These are phyloP conservation scores for Rhodomyrtus tomentosa DNA, from an alignment of 345 rosid species.

Conservation along the genomic window DNA sequence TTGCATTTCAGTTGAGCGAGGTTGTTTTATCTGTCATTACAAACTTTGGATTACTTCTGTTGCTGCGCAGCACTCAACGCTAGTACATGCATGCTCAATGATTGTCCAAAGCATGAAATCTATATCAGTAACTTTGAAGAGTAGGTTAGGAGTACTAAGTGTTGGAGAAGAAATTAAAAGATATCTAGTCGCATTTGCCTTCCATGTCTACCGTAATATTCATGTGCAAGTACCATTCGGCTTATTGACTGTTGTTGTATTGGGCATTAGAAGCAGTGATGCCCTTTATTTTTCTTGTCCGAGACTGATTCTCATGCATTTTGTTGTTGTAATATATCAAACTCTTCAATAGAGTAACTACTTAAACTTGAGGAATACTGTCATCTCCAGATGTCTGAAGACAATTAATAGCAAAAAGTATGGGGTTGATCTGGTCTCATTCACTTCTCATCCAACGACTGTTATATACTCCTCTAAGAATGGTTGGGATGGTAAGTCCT, in stretches of 20 bases:
- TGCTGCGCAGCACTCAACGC: background rate
- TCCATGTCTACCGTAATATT: background rate
- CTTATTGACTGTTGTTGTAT: background rate
- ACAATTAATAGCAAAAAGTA: conserved; percentile 88
- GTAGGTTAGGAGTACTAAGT: background rate
- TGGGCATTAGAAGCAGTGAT: background rate
- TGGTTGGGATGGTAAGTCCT: conserved; percentile 93
- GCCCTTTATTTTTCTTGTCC: background rate
- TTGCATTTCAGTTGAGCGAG: background rate
- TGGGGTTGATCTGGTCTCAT: conserved; percentile 91
- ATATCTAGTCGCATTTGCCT: background rate
- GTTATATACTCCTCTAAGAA: conserved; percentile 93
- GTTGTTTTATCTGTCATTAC: background rate
- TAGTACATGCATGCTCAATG: background rate
- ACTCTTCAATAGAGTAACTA: background rate
- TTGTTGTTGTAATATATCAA: background rate
- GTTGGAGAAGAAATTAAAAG: background rate
- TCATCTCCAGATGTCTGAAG: conserved; percentile 52
- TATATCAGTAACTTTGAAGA: background rate
- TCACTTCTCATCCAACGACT: conserved; percentile 61
- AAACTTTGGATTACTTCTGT: background rate
- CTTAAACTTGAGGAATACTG: background rate
- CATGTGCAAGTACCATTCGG: background rate
- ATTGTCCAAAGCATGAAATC: background rate
- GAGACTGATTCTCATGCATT: background rate